Percentiles rank a stretch among this genome's conserved stretches.
These are phyloP conservation scores for Triangularia setosa DNA, from an alignment of 2,329 filamentous ascomycete genomes.

Conservation along the genomic window DNA sequence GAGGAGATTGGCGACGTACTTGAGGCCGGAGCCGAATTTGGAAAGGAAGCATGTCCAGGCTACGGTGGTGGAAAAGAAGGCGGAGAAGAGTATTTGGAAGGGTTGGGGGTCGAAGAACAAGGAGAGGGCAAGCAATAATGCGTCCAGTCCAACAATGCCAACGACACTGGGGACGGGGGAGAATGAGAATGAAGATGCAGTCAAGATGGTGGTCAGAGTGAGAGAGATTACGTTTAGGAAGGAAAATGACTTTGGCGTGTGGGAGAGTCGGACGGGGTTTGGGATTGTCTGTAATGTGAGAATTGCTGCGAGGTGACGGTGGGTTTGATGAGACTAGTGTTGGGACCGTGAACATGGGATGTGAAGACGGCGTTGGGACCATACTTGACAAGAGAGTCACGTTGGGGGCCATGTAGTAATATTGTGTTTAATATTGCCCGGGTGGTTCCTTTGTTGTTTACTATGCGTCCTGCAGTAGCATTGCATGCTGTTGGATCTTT, in stretches of 20 bases:
- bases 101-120: slow-evolving; percentile 25
- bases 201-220: slow-evolving; percentile 40
- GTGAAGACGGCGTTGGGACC: background rate
- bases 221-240: slow-evolving; percentile 49
- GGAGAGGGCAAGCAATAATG: background rate
- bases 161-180: slow-evolving; percentile 1
- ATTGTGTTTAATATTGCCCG: too few species aligned
- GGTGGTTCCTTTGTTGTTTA: too few species aligned
- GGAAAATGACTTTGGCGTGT: slow-evolving; percentile 50
- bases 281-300: slow-evolving; percentile 43
- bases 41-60: slow-evolving; percentile 31
- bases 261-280: slow-evolving; percentile 49
- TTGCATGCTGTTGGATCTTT: too few species aligned
- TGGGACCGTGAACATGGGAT: background rate
- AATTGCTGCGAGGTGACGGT: slow-evolving; percentile 1
- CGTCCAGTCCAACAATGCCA: slow-evolving; percentile 3
- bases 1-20: slow-evolving; percentile 39
- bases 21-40: slow-evolving; percentile 36
- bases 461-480: too few species aligned
- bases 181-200: slow-evolving; percentile 22
- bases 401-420: too few species aligned
- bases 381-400: too few species aligned
- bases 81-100: slow-evolving; percentile 30
- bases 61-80: slow-evolving; percentile 33
- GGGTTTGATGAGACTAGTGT: background rate